Conservation (phyloP, 257 asterid species). For the Solanum microdontum region DNA sequence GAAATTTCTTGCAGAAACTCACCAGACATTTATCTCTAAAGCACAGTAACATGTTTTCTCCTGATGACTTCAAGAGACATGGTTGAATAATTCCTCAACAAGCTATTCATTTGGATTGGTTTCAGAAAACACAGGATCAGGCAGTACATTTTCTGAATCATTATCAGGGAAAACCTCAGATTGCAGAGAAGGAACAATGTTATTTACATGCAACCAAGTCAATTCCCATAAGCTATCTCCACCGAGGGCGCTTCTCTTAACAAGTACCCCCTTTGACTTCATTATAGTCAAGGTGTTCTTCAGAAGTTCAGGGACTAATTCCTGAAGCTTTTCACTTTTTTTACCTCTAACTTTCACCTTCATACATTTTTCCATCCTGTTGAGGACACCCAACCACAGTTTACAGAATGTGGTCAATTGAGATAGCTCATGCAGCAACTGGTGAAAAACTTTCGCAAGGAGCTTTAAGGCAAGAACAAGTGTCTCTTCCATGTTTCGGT, state of each 20-base stretch:
- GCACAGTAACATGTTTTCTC: not conserved
- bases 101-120: conserved; percentile 7
- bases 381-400: conserved; percentile 77
- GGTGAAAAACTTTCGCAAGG: conserved; percentile 47
- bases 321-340: conserved; percentile 75
- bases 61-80: not conserved
- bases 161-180: conserved; percentile 56
- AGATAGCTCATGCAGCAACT: conserved; percentile 38
- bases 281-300: conserved; percentile 66
- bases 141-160: conserved; percentile 23
- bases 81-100: not conserved
- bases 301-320: conserved; percentile 67
- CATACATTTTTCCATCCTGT: conserved; percentile 72
- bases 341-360: conserved; percentile 60
- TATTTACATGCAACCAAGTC: conserved; percentile 86
- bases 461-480: conserved; percentile 77
- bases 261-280: conserved; percentile 75
- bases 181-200: conserved; percentile 61
- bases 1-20: conserved; percentile 3
- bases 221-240: conserved; percentile 92
- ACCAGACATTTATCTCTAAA: conserved; percentile 4
- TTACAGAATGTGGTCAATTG: conserved; percentile 72
- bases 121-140: conserved; percentile 11
- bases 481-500: conserved; percentile 77
- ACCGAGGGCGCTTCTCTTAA: conserved; percentile 64